Percentiles rank a stretch among this genome's conserved stretches.
These are phyloP conservation scores for Raddia guianensis DNA, from an alignment of 176 grass and related monocot genomes.

Conservation along the genomic window DNA sequence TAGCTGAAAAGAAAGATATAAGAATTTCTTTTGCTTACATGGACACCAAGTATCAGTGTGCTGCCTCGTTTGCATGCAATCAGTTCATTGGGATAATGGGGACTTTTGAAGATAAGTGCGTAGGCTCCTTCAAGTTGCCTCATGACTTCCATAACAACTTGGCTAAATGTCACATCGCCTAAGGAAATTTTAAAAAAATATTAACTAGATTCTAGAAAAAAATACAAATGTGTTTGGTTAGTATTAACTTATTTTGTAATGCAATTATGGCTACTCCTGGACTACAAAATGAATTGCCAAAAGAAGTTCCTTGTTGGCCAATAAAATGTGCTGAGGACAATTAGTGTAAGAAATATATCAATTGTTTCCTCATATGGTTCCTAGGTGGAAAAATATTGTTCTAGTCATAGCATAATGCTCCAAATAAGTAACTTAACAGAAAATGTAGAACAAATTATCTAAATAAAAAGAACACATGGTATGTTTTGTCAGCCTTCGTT, in stretches of 20 bases:
- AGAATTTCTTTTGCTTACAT: slow-evolving; percentile 58
- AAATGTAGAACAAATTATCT: not conserved
- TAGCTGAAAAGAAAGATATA: not conserved
- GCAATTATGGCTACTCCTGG: not conserved
- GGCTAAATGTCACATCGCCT: slow-evolving; percentile 83
- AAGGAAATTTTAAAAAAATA: slow-evolving; percentile 1
- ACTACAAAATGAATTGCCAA: slow-evolving; percentile 10
- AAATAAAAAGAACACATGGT: slow-evolving; percentile 22
- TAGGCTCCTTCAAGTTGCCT: slow-evolving; percentile 97
- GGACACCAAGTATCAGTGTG: slow-evolving; percentile 83
- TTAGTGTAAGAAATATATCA: slow-evolving; percentile 2
- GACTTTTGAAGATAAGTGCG: slow-evolving; percentile 94
- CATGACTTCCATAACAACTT: slow-evolving; percentile 96
- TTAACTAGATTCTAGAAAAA: not conserved
- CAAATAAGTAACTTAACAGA: not conserved
- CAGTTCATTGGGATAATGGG: slow-evolving; percentile 90
- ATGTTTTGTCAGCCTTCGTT: not conserved
- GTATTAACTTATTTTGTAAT: not conserved
- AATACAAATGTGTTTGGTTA: not conserved
- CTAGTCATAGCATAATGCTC: not conserved
- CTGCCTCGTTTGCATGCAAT: slow-evolving; percentile 86
- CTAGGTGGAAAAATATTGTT: not conserved
- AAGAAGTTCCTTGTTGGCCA: not conserved
- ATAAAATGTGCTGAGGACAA: not conserved
- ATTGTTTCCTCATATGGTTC: not conserved